These are phyloP conservation scores for Berkeleyomyces rouxiae DNA, from an alignment of 2,329 filamentous ascomycete species.

Conservation along the genomic window DNA sequence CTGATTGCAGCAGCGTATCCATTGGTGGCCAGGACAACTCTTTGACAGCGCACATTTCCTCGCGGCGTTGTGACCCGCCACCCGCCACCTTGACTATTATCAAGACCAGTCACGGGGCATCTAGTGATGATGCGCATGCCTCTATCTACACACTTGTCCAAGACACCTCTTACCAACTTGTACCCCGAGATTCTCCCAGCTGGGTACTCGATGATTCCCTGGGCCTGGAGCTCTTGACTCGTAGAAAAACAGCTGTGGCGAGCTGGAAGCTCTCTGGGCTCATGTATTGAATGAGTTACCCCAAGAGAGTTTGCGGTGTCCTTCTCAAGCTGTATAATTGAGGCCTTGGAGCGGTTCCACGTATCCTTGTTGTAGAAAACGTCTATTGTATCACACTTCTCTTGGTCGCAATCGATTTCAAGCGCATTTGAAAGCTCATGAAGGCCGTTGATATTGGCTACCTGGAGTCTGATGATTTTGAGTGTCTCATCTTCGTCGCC, in stretches of 20 bases:
- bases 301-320: background rate
- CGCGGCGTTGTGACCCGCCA: constrained; percentile 16
- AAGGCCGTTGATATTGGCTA: constrained; percentile 11
- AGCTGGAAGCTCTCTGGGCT: background rate
- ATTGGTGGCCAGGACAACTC: constrained; percentile 19
- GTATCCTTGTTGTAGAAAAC: constrained; percentile 7
- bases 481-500: constrained; percentile 8
- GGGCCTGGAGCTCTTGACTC: background rate
- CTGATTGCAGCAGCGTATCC: constrained; percentile 17
- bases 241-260: constrained; percentile 1
- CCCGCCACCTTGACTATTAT: background rate
- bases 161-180: constrained; percentile 7
- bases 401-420: constrained; percentile 13
- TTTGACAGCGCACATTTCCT: constrained; percentile 15
- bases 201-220: constrained; percentile 8
- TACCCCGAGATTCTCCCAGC: constrained; percentile 12
- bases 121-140: constrained; percentile 7
- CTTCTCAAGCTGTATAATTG: background rate
- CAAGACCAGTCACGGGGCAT: constrained; percentile 7
- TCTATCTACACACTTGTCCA: constrained; percentile 7
- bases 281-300: background rate
- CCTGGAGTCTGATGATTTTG: constrained; percentile 14
- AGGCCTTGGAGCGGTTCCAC: constrained; percentile 8
- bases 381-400: constrained; percentile 9
- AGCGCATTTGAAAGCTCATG: constrained; percentile 12